Evolutionary conservation across 2,329 filamentous ascomycete genomes (phyloP).

Genomic region (Gyromitra esculenta): DNA sequence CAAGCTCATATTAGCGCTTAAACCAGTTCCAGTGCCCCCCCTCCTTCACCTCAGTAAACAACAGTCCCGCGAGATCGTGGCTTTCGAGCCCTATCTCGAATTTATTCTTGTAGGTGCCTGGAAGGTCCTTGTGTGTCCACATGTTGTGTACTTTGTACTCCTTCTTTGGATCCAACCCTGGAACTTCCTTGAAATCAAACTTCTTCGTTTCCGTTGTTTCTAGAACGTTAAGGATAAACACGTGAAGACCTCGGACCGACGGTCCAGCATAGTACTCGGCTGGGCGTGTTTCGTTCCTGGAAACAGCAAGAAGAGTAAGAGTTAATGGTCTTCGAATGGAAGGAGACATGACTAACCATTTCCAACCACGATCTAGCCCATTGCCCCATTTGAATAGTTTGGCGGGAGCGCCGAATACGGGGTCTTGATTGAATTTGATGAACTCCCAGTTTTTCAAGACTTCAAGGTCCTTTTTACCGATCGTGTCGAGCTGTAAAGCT

Average conservation of each 20-base stretch:
- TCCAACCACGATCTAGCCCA: constrained; percentile 36
- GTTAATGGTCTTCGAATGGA: neutral
- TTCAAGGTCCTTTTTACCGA: constrained; percentile 60
- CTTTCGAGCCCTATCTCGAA: constrained; percentile 58
- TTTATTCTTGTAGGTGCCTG: constrained; percentile 59
- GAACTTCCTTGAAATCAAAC: constrained; percentile 63
- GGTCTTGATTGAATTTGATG: constrained; percentile 63
- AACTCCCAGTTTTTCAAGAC: constrained; percentile 62
- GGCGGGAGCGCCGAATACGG: constrained; percentile 61
- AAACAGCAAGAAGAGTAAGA: neutral
- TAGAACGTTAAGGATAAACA: constrained; percentile 64
- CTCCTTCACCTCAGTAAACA: constrained; percentile 56
- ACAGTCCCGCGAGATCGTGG: constrained; percentile 60
- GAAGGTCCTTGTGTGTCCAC: constrained; percentile 63
- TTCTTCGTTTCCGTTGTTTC: constrained; percentile 59
- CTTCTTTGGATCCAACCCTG: constrained; percentile 59
- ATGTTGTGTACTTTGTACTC: constrained; percentile 63
- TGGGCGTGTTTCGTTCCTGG: constrained; percentile 62
- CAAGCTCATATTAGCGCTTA: neutral
- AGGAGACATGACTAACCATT: constrained; percentile 17
- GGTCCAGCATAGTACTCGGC: constrained; percentile 66
- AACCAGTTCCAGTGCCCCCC: constrained; percentile 14
- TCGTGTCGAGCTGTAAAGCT: constrained; percentile 58
- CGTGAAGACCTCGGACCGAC: constrained; percentile 62
- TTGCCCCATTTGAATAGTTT: constrained; percentile 64